Evolutionary conservation across 768 basidiomycete genomes (phyloP), one percentile per base, ranked within the genome.

Genomic region (Lentinula lateritia): DNA sequence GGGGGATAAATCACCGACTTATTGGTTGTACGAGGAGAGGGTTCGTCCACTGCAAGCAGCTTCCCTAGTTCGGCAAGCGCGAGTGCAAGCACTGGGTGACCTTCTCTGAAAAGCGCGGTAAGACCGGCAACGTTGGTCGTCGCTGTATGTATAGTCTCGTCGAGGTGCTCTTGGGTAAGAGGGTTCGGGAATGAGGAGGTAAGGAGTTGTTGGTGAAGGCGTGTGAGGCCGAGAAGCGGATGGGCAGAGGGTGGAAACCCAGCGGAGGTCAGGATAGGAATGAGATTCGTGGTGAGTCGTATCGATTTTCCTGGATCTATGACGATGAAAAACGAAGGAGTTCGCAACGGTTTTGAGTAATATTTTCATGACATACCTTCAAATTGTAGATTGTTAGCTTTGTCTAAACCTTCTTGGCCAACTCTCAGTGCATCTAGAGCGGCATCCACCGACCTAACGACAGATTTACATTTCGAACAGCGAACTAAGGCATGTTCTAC

Each of bases 1-100:
- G 90, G 91, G 4, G 88, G 90, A 69, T 86, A 91, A 0, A 69
- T 42, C 15, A 66, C 61, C 12, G 61, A 63, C 28, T 42, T 69
- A 64, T 48, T 13, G 65, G 62, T 38, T 66, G 20, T 62, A 1
- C 70, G 70, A 3, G 85, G 82, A 3, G 73, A 71, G 0, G 86
- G 87, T 68, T 93, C 91, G 66, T 93, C 90, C 0, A 93, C 88
- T 0, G 84, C 83, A 6, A 95, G 78, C 6, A 94, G 74, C 73
- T 93, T 95, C 0, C 90, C 93, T 6, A 92, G 77, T 70, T 95
- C 93, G 2, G 88, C 86, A 7, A 88, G 74, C 4, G 89, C 85
- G 23, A 95, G 75, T 0, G 84, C 92, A 0, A 90, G 80, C 1
- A 89, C 81, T 0, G 95, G 93, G 70, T 96, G 94, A 1, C 89